Evolutionary conservation across 2,329 filamentous ascomycete species (phyloP).

Genomic region (Colletotrichum liaoningense): DNA sequence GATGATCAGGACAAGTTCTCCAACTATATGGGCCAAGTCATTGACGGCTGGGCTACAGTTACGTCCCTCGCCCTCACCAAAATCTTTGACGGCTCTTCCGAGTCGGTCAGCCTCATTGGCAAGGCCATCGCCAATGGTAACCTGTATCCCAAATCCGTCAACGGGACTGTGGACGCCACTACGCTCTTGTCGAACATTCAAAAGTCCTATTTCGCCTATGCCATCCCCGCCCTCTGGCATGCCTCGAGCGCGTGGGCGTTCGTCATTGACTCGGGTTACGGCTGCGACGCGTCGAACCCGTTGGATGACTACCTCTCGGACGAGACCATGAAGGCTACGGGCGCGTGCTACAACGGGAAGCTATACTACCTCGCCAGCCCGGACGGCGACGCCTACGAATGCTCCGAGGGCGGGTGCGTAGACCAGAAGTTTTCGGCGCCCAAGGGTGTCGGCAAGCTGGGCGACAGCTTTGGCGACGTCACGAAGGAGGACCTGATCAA

Average conservation of each 20-base stretch:
- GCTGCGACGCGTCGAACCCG: constrained; percentile 39
- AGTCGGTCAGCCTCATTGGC: constrained; percentile 39
- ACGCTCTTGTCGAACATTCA: constrained; percentile 17
- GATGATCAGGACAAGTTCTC: constrained; percentile 41
- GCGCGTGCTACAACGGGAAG: constrained; percentile 41
- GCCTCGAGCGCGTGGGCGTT: constrained; percentile 42
- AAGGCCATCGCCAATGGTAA: constrained; percentile 43
- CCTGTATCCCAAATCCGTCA: constrained; percentile 29
- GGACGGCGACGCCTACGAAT: constrained; percentile 37
- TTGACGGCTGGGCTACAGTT: constrained; percentile 42
- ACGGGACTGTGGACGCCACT: neutral
- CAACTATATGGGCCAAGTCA: constrained; percentile 41
- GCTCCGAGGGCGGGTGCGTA: constrained; percentile 35
- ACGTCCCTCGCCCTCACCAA: constrained; percentile 29
- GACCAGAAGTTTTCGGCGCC: constrained; percentile 42
- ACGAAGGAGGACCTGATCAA: constrained; percentile 41
- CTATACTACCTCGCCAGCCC: constrained; percentile 47
- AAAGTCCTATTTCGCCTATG: constrained; percentile 44
- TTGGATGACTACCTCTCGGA: constrained; percentile 40
- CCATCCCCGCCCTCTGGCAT: constrained; percentile 47
- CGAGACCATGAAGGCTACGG: constrained; percentile 38
- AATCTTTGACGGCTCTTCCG: constrained; percentile 41
- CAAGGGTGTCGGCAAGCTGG: constrained; percentile 42
- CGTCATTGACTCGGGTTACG: constrained; percentile 46
- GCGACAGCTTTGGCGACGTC: constrained; percentile 41